Conservation (phyloP, 2,329 filamentous ascomycete genomes). For the Tolypocladium paradoxum region DNA sequence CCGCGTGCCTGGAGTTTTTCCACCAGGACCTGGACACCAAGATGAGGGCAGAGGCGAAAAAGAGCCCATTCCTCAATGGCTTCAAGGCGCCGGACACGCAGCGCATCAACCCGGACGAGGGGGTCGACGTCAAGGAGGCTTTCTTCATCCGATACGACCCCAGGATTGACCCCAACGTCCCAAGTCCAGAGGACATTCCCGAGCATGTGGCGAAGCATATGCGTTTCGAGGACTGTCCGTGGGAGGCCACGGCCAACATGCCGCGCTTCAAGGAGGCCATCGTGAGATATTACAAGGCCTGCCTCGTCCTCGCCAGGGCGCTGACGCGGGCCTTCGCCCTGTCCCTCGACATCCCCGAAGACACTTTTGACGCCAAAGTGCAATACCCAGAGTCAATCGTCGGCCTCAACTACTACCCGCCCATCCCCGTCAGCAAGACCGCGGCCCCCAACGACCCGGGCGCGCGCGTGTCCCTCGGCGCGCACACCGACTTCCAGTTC, state of each 20-base stretch:
- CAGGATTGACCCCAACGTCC: slow-evolving; percentile 34
- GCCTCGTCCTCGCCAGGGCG: slow-evolving; percentile 37
- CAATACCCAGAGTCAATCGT: slow-evolving; percentile 36
- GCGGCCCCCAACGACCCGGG: neutral
- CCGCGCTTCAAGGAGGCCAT: slow-evolving; percentile 36
- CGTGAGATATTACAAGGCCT: slow-evolving; percentile 35
- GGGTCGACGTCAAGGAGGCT: slow-evolving; percentile 38
- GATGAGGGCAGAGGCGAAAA: slow-evolving; percentile 20
- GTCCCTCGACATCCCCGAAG: slow-evolving; percentile 39
- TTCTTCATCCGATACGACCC: slow-evolving; percentile 43
- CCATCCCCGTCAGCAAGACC: slow-evolving; percentile 5
- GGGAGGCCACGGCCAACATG: slow-evolving; percentile 36
- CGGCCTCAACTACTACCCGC: slow-evolving; percentile 30
- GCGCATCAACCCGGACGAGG: slow-evolving; percentile 38
- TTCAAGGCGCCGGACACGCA: slow-evolving; percentile 30
- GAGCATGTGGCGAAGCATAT: slow-evolving; percentile 30
- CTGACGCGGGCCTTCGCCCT: slow-evolving; percentile 44
- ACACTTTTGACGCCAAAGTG: slow-evolving; percentile 43
- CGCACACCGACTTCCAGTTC: slow-evolving; percentile 42
- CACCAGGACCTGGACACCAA: slow-evolving; percentile 33
- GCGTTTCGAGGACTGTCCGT: slow-evolving; percentile 31
- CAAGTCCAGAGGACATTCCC: slow-evolving; percentile 29
- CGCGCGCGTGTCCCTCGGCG: slow-evolving; percentile 29
- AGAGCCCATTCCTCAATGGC: slow-evolving; percentile 35
- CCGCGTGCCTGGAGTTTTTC: slow-evolving; percentile 34